Evolutionary conservation across 2,329 filamentous ascomycete genomes (phyloP).

Genomic region (Aspergillus fischeri): DNA sequence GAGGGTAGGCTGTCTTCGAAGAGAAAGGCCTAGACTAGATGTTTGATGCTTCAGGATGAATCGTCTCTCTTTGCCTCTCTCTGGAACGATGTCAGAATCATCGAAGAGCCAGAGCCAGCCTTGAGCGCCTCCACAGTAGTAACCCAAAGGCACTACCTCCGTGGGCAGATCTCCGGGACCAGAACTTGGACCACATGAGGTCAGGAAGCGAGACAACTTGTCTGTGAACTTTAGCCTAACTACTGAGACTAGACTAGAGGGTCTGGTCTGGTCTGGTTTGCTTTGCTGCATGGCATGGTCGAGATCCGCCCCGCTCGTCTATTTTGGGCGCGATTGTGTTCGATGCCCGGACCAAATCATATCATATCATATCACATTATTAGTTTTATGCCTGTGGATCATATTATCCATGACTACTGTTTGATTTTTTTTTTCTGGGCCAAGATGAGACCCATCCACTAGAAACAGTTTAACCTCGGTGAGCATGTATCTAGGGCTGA

Average conservation of each 20-base stretch:
- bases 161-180: neutral
- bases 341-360: neutral
- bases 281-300: slow-evolving; percentile 14
- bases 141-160: neutral
- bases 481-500: neutral
- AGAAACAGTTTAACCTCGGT: slow-evolving; percentile 6
- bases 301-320: slow-evolving; percentile 13
- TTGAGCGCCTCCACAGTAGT: neutral
- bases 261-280: slow-evolving; percentile 2
- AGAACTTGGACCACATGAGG: neutral
- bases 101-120: neutral
- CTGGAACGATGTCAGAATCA: neutral
- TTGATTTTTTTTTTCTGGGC: neutral
- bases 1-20: neutral
- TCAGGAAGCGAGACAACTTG: neutral
- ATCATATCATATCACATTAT: neutral
- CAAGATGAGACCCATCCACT: slow-evolving; percentile 4
- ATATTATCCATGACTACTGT: neutral
- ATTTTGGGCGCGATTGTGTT: slow-evolving; percentile 10
- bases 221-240: slow-evolving; percentile 1
- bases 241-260: neutral
- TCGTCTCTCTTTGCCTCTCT: neutral
- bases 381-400: neutral
- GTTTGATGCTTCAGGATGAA: neutral
- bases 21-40: neutral